A percentile compares a stretch with the other conserved stretches of the same genome.
phyloP scores from a whole-genome alignment of 2,329 filamentous ascomycete genomes.

The Erysiphe pulchra region DNA sequence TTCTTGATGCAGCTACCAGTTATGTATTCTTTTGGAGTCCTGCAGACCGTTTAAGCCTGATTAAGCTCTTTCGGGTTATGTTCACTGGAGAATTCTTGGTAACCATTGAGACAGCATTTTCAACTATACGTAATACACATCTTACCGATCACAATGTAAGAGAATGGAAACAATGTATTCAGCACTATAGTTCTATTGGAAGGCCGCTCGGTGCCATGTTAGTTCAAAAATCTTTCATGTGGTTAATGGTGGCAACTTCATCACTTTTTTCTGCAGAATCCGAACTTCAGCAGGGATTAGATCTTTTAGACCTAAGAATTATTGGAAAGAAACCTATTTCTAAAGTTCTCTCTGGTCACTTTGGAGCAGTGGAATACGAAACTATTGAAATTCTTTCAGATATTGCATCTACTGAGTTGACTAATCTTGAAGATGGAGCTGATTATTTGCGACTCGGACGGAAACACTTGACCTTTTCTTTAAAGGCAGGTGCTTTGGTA shows the following conservation, averaged over 20 bases:
- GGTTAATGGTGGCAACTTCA: constrained; percentile 53
- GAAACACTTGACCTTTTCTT: constrained; percentile 61
- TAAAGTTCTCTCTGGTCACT: constrained; percentile 16
- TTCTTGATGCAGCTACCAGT: constrained; percentile 57
- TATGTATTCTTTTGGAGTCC: constrained; percentile 61
- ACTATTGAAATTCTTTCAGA: constrained; percentile 39
- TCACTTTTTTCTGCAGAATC: constrained; percentile 44
- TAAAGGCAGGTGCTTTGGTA: constrained; percentile 60
- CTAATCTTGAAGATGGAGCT: constrained; percentile 62
- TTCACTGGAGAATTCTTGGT: constrained; percentile 69
- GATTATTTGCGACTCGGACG: constrained; percentile 80
- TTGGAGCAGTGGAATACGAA: constrained; percentile 23
- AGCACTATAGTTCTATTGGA: constrained; percentile 55
- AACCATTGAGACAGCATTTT: constrained; percentile 69
- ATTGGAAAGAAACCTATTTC: constrained; percentile 17
- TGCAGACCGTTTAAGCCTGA: constrained; percentile 44
- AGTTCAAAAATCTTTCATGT: constrained; percentile 69
- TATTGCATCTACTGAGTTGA: constrained; percentile 60
- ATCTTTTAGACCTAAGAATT: constrained; percentile 53
- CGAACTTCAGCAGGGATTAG: constrained; percentile 28
- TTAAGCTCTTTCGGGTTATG: constrained; percentile 44
- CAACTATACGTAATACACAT: constrained; percentile 61
- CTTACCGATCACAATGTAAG: constrained; percentile 37
- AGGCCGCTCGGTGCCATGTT: constrained; percentile 78
- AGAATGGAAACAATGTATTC: constrained; percentile 72